phyloP scores from a whole-genome alignment of 2,329 filamentous ascomycete genomes.

The Diaporthe aspalathi region DNA sequence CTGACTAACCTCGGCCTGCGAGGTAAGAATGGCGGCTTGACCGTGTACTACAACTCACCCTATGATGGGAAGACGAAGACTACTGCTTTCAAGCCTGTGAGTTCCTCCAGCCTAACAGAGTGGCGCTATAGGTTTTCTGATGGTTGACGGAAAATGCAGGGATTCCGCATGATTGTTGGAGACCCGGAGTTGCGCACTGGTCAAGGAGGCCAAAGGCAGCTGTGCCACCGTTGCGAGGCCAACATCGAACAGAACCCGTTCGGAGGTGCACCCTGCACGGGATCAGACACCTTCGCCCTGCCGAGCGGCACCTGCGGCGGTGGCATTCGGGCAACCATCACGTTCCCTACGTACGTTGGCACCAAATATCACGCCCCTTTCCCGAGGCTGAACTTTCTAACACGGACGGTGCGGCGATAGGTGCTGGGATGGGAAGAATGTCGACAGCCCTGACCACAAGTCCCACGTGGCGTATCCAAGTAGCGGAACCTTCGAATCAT shows the following conservation, averaged over 20 bases:
- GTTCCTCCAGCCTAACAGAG: conserved; percentile 2
- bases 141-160: conserved; percentile 42
- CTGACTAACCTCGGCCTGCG: conserved; percentile 38
- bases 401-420: not conserved
- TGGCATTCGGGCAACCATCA: conserved; percentile 44
- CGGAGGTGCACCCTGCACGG: conserved; percentile 26
- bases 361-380: not conserved
- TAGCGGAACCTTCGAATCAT: conserved; percentile 26
- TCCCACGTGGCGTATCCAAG: conserved; percentile 48
- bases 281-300: conserved; percentile 42
- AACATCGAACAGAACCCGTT: conserved; percentile 44
- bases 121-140: not conserved
- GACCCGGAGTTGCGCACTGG: conserved; percentile 46
- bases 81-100: conserved; percentile 55
- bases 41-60: conserved; percentile 56
- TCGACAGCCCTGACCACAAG: conserved; percentile 47
- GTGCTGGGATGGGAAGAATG: conserved; percentile 48
- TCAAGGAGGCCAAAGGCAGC: conserved; percentile 32
- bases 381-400: not conserved
- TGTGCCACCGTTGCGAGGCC: conserved; percentile 48
- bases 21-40: conserved; percentile 52
- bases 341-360: conserved; percentile 40
- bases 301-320: conserved; percentile 43
- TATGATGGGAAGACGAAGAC: conserved; percentile 46
- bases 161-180: conserved; percentile 61